Base-by-base conservation (phyloP, 2,329 filamentous ascomycete species). In the Pochonia chlamydosporia region DNA sequence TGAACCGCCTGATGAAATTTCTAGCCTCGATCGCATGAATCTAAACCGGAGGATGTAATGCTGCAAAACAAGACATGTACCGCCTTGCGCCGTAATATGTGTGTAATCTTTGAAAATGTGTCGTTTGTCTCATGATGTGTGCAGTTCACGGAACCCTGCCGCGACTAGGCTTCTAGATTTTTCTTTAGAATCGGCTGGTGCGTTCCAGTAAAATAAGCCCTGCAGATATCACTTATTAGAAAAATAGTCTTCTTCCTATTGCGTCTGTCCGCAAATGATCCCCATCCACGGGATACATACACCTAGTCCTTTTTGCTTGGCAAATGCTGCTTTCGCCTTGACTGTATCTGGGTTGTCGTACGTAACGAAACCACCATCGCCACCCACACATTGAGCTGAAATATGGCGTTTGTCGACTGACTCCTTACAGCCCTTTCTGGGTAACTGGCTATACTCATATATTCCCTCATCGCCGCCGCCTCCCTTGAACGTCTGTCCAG, bases 201-300 rank as follows among this genome's bases (percentile, higher is more conserved):
- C 85, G 45, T 85, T 82, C 85, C 85, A 91, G 65, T 91, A 93
- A 63, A 90, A 92, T 8, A 93, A 66, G 0, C 88, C 88, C 79
- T 82, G 55, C 23, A 37, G 5, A 48, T 40, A 46, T 11, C 13
- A 24, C 49, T 40, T 36, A 50, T 44, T 24, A 50, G 36, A 44
- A 49, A 21, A 47, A 14, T 21, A 21, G 24, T 24, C 20, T 9
- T 16, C 28, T 24, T 16, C 11, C n/a, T 25, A 3, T 5, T n/a
- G 16, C 21, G 16, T 13, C n/a, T n/a, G n/a, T n/a, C n/a, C n/a
- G n/a, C 11, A 21, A 8, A 21, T 44, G 31, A 14, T 21, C 14
- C 13, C 26, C 7, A 16, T 13, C 11, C 13, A 5, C 8, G 30
- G 24, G 50, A 30, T 26, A 73, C 74, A 63, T 61, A 81, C 78